Evolutionary conservation across 2,329 filamentous ascomycete genomes (phyloP), one percentile per base, ranked within the genome.

Genomic region (Penicillium sp.): DNA sequence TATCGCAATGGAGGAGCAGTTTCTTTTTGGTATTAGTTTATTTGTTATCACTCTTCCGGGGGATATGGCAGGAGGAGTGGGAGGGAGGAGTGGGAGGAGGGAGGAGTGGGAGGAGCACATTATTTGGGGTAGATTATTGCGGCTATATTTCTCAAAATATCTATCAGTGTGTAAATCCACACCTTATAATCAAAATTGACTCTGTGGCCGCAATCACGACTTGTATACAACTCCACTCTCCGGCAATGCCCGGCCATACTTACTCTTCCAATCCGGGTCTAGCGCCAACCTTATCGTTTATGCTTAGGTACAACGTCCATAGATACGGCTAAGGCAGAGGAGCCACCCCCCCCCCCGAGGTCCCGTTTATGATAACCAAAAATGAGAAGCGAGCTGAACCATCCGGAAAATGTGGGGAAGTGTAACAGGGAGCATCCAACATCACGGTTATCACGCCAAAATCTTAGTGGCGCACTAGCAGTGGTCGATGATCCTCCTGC

Each of bases 21-120:
- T 5, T 12, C 6, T 17, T 27, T 13, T 37, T 17, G 3, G 5
- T n/a, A 10, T 5, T n/a, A n/a, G 9, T 25, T 25, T 23, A 23
- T 35, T 33, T 19, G 3, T 7, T 29, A 37, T 54, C 29, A 38
- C 31, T 33, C 31, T 33, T 15, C 12, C 12, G 6, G 31, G 31
- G 31, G 2, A 33, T 33, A 33, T 33, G 31, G 12, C 12, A 12
- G 31, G 31, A 13, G 31, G 31, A 13, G 31, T 31, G 29, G 10
- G 29, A 29, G 29, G 29, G 29, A 12, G 29, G 29, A 31, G 29
- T 33, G 31, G 31, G 31, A 33, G 63, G 64, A 66, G 64, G n/a
- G 40, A 25, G n/a, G 6, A 13, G 6, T 37, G 51, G 51, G 51
- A 54, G 51, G 51, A 54, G 51, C 51, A 54, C 42, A 25, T 12